Conservation (phyloP, 2,329 filamentous ascomycete genomes). For the Acephala macrosclerotiorum region DNA sequence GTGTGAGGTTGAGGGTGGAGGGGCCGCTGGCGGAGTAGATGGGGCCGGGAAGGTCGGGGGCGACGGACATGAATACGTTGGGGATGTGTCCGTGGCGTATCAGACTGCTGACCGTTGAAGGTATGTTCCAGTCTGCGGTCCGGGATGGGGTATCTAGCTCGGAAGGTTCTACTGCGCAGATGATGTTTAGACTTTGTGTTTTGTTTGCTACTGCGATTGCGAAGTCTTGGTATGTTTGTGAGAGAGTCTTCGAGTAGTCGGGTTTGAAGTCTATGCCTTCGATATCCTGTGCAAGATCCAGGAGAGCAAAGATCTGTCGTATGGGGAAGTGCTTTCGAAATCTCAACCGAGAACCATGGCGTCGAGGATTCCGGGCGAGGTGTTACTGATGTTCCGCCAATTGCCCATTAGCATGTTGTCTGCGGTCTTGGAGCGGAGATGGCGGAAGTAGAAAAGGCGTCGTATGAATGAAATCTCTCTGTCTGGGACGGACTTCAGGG, state of each 20-base stretch:
- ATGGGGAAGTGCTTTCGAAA: constrained; percentile 21
- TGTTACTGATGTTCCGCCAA: constrained; percentile 12
- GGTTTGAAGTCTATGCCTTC: constrained; percentile 15
- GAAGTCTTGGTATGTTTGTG: constrained; percentile 16
- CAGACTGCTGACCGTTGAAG: constrained; percentile 17
- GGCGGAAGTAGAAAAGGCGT: constrained; percentile 22
- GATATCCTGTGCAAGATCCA: constrained; percentile 21
- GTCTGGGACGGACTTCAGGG: constrained; percentile 8
- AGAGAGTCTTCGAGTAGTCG: constrained; percentile 16
- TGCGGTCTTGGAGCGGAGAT: constrained; percentile 8
- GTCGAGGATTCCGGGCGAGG: constrained; percentile 21
- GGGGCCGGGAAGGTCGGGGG: constrained; percentile 14
- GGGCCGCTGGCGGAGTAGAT: constrained; percentile 15
- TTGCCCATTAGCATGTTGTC: constrained; percentile 1
- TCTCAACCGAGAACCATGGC: constrained; percentile 17
- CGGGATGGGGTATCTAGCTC: constrained; percentile 16
- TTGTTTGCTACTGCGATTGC: constrained; percentile 18
- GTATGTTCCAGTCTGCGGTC: constrained; percentile 25
- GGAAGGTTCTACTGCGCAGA: constrained; percentile 19
- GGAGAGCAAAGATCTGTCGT: constrained; percentile 25
- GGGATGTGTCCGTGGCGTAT: constrained; percentile 19
- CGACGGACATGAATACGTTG: constrained; percentile 16
- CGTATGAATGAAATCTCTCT: constrained; percentile 20
- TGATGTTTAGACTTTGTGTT: constrained; percentile 19
- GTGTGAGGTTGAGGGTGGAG: neutral